These are phyloP conservation scores for Tephrocybe sp. DNA, from an alignment of 768 basidiomycete genomes.

Conservation along the genomic window DNA sequence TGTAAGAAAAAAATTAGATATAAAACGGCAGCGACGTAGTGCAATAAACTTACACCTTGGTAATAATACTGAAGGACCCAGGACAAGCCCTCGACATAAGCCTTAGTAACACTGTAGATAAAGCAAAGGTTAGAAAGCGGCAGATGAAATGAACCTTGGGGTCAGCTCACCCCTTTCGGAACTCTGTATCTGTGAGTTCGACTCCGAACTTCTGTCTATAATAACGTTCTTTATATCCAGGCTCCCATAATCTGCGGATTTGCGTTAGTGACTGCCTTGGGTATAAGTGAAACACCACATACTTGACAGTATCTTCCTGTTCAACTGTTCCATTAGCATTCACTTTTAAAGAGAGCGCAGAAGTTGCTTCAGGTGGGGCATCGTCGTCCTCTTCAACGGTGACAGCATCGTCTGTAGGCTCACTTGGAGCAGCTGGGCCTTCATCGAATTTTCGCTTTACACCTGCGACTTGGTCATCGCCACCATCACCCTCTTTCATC, in stretches of 20 bases:
- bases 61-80: constrained; percentile 99
- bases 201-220: constrained; percentile 91
- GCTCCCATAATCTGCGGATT: constrained; percentile 79
- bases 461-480: constrained; percentile 21
- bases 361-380: constrained; percentile 33
- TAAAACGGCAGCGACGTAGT: not conserved
- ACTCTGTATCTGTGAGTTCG: constrained; percentile 63
- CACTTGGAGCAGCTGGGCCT: constrained; percentile 35
- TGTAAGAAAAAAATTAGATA: constrained; percentile 21
- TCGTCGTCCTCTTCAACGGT: constrained; percentile 53
- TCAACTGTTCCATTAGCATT: constrained; percentile 92
- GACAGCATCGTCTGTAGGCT: constrained; percentile 40
- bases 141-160: not conserved
- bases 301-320: constrained; percentile 93
- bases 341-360: constrained; percentile 67
- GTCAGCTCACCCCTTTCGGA: constrained; percentile 63
- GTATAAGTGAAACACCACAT: constrained; percentile 26
- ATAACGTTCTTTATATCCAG: constrained; percentile 94
- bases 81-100: constrained; percentile 90
- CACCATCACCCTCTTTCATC: constrained; percentile 16
- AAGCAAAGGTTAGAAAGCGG: not conserved
- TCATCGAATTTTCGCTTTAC: constrained; percentile 51
- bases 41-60: constrained; percentile 71
- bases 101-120: constrained; percentile 60
- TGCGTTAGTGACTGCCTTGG: not conserved